Conservation (phyloP, 768 basidiomycete species). For the Mycena chlorophos region DNA sequence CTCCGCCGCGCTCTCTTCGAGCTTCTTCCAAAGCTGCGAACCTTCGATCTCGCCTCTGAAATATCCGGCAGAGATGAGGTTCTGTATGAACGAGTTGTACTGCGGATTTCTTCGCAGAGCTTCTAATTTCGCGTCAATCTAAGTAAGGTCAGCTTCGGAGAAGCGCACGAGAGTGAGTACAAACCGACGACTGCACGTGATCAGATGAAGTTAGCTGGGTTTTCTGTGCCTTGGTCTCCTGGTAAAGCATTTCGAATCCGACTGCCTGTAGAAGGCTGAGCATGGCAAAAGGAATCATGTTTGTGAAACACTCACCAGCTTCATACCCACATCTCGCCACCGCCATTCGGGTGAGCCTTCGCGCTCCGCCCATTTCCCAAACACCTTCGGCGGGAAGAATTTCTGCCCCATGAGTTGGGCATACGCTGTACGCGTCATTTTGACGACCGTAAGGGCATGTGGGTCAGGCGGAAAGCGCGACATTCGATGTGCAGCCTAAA, state of each 20-base stretch:
- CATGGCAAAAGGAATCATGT: background rate
- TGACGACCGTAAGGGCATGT: constrained; percentile 59
- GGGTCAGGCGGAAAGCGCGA: constrained; percentile 80
- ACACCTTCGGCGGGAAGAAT: constrained; percentile 89
- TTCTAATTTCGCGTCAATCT: constrained; percentile 70
- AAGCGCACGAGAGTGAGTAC: constrained; percentile 19
- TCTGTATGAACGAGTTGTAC: constrained; percentile 70
- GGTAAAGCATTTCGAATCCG: constrained; percentile 96
- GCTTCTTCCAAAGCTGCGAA: constrained; percentile 69
- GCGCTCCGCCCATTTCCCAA: constrained; percentile 68
- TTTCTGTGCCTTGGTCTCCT: constrained; percentile 68
- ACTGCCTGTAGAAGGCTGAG: constrained; percentile 57
- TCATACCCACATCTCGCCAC: constrained; percentile 88
- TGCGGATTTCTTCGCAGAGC: constrained; percentile 65
- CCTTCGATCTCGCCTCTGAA: constrained; percentile 80
- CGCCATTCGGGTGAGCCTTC: constrained; percentile 70
- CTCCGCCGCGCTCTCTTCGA: constrained; percentile 70
- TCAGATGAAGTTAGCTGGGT: constrained; percentile 38
- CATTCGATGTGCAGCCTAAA: constrained; percentile 85
- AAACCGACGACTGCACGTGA: constrained; percentile 48
- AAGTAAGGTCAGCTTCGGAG: constrained; percentile 8
- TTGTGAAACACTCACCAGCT: constrained; percentile 59
- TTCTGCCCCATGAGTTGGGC: constrained; percentile 91
- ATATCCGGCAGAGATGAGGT: constrained; percentile 64
- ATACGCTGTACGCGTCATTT: constrained; percentile 88